These are phyloP conservation scores for Cnidoscolus chayamansa DNA, from an alignment of 441 rosid species.

Conservation along the genomic window DNA sequence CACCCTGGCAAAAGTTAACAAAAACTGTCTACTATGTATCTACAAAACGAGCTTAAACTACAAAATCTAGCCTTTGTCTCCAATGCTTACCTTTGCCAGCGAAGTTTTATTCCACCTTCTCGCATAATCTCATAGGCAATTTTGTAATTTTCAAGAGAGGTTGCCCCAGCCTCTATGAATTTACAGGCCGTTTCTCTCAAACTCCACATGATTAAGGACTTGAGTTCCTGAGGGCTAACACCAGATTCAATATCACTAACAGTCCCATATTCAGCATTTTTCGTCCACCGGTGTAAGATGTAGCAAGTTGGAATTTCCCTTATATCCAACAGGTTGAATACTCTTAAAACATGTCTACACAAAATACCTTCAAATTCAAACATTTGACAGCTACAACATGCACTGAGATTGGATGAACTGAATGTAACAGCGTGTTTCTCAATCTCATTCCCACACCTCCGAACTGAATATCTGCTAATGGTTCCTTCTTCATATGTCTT, in stretches of 20 bases:
- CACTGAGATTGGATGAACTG: slow-evolving; percentile 49
- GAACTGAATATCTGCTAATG: slow-evolving; percentile 57
- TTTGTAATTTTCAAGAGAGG: slow-evolving; percentile 66
- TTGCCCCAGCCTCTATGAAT: slow-evolving; percentile 65
- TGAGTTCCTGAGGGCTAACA: slow-evolving; percentile 50
- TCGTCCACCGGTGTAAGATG: slow-evolving; percentile 78
- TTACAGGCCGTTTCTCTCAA: slow-evolving; percentile 73
- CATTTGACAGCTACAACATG: slow-evolving; percentile 79
- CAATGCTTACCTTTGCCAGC: slow-evolving; percentile 49
- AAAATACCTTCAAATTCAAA: slow-evolving; percentile 81
- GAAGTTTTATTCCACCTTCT: slow-evolving; percentile 70
- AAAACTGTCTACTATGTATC: neutral
- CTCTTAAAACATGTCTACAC: slow-evolving; percentile 69
- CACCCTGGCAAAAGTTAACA: slow-evolving; percentile 5
- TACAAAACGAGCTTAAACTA: slow-evolving; percentile 16
- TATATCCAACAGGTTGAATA: slow-evolving; percentile 60
- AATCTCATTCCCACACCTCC: slow-evolving; percentile 60
- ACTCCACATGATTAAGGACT: slow-evolving; percentile 71
- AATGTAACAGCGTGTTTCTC: slow-evolving; percentile 70
- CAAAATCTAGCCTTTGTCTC: slow-evolving; percentile 28
- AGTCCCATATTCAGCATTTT: slow-evolving; percentile 59
- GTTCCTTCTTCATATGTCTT: slow-evolving; percentile 73
- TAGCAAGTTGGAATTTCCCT: slow-evolving; percentile 68
- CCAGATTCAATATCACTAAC: slow-evolving; percentile 52
- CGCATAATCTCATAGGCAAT: slow-evolving; percentile 72